Base-by-base conservation (phyloP, 139 green algal species). In the Volvox africanus region DNA sequence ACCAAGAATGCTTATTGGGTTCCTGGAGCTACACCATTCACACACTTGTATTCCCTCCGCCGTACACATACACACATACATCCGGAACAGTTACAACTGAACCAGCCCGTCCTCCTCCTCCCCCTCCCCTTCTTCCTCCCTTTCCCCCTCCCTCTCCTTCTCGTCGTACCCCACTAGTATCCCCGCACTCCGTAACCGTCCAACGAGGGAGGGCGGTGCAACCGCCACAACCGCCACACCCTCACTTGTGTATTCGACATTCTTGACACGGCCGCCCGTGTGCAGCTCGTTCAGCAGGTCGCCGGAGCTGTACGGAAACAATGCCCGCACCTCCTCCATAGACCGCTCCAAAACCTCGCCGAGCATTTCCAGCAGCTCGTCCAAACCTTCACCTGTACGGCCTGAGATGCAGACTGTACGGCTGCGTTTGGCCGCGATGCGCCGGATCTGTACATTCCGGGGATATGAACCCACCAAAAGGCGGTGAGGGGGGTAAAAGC, bases 331-430 rank as follows among this genome's bases (percentile, higher is more conserved):
- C 50, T 94, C 85, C n/a, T 82, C 36, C 93, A 95, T 95, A 77
- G 33, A 65, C 26, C 78, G 61, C 61, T 94, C 91, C 65, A 99
- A 76, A 87, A 91, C 92, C 11, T n/a, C 36, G 14, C 92, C 92
- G 0, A 99, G 91, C 0, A 93, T 36, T 0, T 83, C 85, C 77
- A 98, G 87, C 89, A 99, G 92, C 21, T 95, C 91, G 0, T 93
- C 86, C 79, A 99, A 67, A 2, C 97, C 97, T 86, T 98, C 96
- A 2, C 96, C 97, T 0, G 95, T 96, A 75, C 78, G 73, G 9
- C 93, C 95, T 19, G 91, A 96, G 37, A 97, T 95, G 73, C 94
- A 96, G 50, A 96, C 92, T 20, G 92, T 95, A 87, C 92, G 84
- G 67, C 88, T 87, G 30, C 88, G 88, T 30, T 68, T 79, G 30